Percentiles rank a stretch among this genome's conserved stretches.
Evolutionary conservation across 73 alveolate genomes (phyloP).

Genomic region (Paramecium octaurelia): DNA sequence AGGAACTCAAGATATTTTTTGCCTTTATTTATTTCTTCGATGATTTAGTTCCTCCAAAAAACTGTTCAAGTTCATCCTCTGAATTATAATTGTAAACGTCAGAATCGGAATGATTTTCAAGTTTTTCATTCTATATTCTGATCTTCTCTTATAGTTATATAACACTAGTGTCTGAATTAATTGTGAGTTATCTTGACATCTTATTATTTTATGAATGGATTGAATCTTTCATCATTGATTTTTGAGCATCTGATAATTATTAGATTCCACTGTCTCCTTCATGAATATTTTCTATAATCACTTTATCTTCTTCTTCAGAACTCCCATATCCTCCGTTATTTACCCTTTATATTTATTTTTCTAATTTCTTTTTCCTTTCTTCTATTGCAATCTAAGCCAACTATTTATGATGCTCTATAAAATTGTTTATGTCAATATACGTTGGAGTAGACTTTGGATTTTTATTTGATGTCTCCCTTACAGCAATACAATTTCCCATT

Average conservation of each 20-base stretch:
- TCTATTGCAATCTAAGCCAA: not conserved
- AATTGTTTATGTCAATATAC: not conserved
- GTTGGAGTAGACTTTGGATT: not conserved
- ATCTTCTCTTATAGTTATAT: not conserved
- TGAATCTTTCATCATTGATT: not conserved
- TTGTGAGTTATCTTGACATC: not conserved
- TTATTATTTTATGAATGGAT: not conserved
- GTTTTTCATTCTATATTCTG: not conserved
- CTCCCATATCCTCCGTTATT: not conserved
- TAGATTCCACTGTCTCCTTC: not conserved
- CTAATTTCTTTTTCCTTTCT: not conserved
- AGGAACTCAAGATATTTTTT: not conserved
- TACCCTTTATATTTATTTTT: not conserved
- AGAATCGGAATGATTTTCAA: not conserved
- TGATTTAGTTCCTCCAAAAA: slow-evolving; percentile 15
- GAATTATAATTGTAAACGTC: not conserved
- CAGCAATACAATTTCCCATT: slow-evolving; percentile 25
- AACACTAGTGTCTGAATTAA: not conserved
- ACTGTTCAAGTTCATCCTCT: not conserved
- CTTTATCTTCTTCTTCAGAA: slow-evolving; percentile 44
- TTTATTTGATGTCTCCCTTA: not conserved
- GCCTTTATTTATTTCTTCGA: not conserved
- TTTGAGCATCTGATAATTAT: not conserved
- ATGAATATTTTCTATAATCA: not conserved
- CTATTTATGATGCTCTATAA: not conserved